Base-by-base conservation (phyloP, 1,284 basidiomycete genomes). In the Papiliotrema flavescens region DNA sequence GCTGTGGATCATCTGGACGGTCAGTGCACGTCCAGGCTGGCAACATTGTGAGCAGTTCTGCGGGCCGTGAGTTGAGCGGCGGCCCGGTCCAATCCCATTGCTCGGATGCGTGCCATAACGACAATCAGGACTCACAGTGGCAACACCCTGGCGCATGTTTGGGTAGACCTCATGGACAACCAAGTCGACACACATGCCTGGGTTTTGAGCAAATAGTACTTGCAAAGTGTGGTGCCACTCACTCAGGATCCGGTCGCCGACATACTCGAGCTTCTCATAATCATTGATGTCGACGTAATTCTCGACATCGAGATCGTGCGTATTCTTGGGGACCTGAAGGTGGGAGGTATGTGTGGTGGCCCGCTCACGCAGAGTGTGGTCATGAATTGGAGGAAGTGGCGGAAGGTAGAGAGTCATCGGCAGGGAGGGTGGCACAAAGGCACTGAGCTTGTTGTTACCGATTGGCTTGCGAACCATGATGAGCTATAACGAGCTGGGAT, bases 221-320 rank as follows among this genome's bases (percentile, higher is more conserved):
- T 52, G 47, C 8, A 15, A 51, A 39, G 17, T 14, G 35, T 15
- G 36, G 3, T 23, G n/a, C 13, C 13, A 60, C 62, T 48, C 17
- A 66, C 65, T 65, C 6, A 72, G 55, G 4, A 74, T 35, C 15
- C 51, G 59, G 52, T 74, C 72, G 2, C 72, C 72, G 17, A 74
- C 64, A 56, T 69, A 69, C 56, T 74, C 71, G 17, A 74, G 63
- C 62, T 74, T 74, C 45, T 74, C 72, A 49, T 74, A 71, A 54
- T 73, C 64, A 20, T 55, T 43, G 0, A 58, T 54, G 23, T 54
- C 54, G 8, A 50, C 36, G 9, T 49, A 53, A 1, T 50, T 32
- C 4, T 41, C 46, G 17, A 57, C 44, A 47, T 58, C 49, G 45
- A 63, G 26, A 20, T 60, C 35, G 22, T 41, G 20, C 17, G 56